Conservation (phyloP, 345 rosid species). For the Cardiospermum halicacabum region DNA sequence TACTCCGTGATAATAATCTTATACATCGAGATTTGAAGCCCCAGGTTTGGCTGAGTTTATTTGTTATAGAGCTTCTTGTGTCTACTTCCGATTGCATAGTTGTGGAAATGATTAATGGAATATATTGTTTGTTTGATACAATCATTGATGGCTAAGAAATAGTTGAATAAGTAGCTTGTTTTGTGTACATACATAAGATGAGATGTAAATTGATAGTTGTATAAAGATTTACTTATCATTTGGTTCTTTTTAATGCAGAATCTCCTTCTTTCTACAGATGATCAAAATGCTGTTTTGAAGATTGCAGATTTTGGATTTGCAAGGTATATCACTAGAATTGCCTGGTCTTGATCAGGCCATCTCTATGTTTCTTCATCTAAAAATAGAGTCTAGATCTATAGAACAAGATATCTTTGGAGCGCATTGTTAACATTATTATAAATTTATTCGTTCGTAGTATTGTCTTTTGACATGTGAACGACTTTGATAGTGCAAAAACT, state of each 20-base stretch:
- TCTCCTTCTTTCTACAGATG: conserved; percentile 81
- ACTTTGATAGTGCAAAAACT: background rate
- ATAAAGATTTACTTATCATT: conserved; percentile 20
- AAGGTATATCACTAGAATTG: conserved; percentile 56
- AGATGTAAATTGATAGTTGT: conserved; percentile 10
- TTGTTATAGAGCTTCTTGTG: too few species aligned
- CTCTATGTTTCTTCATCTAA: background rate
- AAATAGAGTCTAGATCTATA: background rate
- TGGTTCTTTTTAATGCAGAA: conserved; percentile 57
- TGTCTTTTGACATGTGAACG: background rate
- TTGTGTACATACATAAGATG: background rate
- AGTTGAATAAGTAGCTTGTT: background rate
- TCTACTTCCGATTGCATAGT: conserved; percentile 1
- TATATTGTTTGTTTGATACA: conserved; percentile 10
- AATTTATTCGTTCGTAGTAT: background rate
- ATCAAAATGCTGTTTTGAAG: conserved; percentile 61
- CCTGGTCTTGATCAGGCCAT: background rate
- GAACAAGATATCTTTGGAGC: background rate
- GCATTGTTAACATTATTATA: background rate
- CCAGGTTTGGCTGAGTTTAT: conserved; percentile 60
- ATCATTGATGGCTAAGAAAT: conserved; percentile 7
- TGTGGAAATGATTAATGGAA: background rate
- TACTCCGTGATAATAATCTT: conserved; percentile 88
- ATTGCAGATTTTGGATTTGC: conserved; percentile 99
- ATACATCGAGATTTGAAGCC: conserved; percentile 97